Evolutionary conservation across 1,284 basidiomycete genomes (phyloP).

Genomic region (Takashimella koratensis): DNA sequence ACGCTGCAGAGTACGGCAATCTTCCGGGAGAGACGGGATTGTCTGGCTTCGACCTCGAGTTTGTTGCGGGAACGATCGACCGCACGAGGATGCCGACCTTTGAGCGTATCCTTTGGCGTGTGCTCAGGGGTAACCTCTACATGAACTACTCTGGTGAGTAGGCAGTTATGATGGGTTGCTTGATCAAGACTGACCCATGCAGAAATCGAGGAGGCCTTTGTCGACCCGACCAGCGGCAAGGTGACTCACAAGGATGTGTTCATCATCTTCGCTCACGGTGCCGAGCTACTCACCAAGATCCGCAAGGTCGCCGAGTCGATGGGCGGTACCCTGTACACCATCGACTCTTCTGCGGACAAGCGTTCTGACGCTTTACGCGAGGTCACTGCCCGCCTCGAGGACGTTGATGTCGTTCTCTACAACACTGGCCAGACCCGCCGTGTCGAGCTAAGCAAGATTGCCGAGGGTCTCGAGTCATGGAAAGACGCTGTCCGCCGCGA

Average conservation of each 20-base stretch:
- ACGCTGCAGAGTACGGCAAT: conserved; percentile 63
- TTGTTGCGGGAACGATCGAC: conserved; percentile 95
- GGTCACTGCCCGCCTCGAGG: conserved; percentile 84
- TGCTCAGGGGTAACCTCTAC: conserved; percentile 95
- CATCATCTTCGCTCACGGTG: conserved; percentile 98
- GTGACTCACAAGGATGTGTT: conserved; percentile 97
- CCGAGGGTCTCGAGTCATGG: conserved; percentile 84
- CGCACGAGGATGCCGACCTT: conserved; percentile 87
- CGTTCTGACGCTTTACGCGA: conserved; percentile 85
- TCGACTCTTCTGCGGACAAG: conserved; percentile 90
- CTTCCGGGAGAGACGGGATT: conserved; percentile 58
- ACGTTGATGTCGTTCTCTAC: conserved; percentile 84
- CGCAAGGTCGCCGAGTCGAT: conserved; percentile 98
- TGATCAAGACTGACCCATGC: conserved; percentile 2
- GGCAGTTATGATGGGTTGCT: no score
- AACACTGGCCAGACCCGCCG: conserved; percentile 85
- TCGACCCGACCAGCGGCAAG: conserved; percentile 73
- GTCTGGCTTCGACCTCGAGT: conserved; percentile 75
- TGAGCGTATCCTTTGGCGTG: conserved; percentile 96
- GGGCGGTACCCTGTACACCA: conserved; percentile 94
- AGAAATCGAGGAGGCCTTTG: conserved; percentile 90
- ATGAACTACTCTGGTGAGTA: conserved; percentile 81
- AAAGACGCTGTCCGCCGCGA: conserved; percentile 91
- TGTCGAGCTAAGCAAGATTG: conserved; percentile 78
- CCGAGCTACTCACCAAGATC: conserved; percentile 90